phyloP scores from a whole-genome alignment of 345 rosid species.

The Gossypium arboreum region DNA sequence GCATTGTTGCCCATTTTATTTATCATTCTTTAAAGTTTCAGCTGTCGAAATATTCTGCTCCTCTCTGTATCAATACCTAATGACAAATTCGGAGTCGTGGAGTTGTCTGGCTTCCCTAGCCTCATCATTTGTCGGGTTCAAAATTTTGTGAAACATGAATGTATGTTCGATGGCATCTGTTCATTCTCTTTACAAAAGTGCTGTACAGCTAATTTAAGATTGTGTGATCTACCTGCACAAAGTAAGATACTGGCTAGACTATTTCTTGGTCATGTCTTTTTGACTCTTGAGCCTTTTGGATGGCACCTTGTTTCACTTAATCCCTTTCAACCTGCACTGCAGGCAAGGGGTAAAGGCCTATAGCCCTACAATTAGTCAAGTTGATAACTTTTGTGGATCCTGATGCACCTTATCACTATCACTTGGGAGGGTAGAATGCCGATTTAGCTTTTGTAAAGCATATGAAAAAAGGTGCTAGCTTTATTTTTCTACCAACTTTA shows the following conservation, averaged over 20 bases:
- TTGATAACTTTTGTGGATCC: background rate
- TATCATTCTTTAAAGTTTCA: background rate
- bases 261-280: background rate
- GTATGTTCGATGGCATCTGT: background rate
- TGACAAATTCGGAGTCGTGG: background rate
- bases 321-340: no score
- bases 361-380: background rate
- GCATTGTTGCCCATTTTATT: background rate
- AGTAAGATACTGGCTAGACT: conserved; percentile 1
- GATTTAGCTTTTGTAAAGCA: background rate
- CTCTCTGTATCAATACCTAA: background rate
- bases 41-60: background rate
- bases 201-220: background rate
- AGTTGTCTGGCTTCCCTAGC: background rate
- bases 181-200: background rate
- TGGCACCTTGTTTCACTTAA: background rate
- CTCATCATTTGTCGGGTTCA: background rate
- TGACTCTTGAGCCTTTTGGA: background rate
- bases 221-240: background rate
- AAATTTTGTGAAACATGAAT: background rate
- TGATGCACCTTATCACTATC: background rate
- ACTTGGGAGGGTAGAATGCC: background rate
- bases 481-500: background rate
- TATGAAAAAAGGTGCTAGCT: background rate
- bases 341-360: background rate